These are phyloP conservation scores for Ustilago trichophora DNA, from an alignment of 1,284 basidiomycete species.

Conservation along the genomic window DNA sequence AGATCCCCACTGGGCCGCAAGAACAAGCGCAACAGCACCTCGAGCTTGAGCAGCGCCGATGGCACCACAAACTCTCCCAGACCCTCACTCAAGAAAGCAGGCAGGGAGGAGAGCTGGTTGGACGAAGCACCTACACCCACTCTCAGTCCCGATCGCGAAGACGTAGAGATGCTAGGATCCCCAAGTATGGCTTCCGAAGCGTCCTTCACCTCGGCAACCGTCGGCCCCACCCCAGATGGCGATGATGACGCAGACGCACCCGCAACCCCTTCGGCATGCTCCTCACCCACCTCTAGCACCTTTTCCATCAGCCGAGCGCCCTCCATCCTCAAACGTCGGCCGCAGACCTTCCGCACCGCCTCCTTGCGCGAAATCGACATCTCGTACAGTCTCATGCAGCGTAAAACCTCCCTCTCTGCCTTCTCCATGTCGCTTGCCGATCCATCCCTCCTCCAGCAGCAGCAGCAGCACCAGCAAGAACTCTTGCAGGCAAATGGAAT, in stretches of 20 bases:
- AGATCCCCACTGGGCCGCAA: slow-evolving; percentile 15
- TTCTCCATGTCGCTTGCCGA: slow-evolving; percentile 1
- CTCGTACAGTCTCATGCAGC: slow-evolving; percentile 28
- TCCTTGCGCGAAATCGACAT: slow-evolving; percentile 31
- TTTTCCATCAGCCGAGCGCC: slow-evolving; percentile 30
- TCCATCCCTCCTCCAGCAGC: slow-evolving; percentile 2
- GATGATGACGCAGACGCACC: slow-evolving; percentile 1
- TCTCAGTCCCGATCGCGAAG: neutral
- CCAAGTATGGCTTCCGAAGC: slow-evolving; percentile 27
- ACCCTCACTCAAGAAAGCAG: neutral
- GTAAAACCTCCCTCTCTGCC: slow-evolving; percentile 15
- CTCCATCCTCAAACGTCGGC: slow-evolving; percentile 55
- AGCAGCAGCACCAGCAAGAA: slow-evolving; percentile 6
- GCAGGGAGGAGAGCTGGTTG: slow-evolving; percentile 4
- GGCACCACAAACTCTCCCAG: neutral
- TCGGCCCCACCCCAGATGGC: neutral
- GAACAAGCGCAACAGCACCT: slow-evolving; percentile 27
- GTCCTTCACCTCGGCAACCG: slow-evolving; percentile 11
- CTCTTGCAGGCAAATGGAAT: slow-evolving; percentile 6
- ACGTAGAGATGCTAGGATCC: neutral
- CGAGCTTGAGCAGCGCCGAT: slow-evolving; percentile 9
- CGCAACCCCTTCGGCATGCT: neutral
- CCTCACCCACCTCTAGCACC: slow-evolving; percentile 30
- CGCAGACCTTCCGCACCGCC: slow-evolving; percentile 45
- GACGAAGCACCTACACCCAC: slow-evolving; percentile 3